Conservation (phyloP, 2,329 filamentous ascomycete species). For the Colletotrichum sp. region DNA sequence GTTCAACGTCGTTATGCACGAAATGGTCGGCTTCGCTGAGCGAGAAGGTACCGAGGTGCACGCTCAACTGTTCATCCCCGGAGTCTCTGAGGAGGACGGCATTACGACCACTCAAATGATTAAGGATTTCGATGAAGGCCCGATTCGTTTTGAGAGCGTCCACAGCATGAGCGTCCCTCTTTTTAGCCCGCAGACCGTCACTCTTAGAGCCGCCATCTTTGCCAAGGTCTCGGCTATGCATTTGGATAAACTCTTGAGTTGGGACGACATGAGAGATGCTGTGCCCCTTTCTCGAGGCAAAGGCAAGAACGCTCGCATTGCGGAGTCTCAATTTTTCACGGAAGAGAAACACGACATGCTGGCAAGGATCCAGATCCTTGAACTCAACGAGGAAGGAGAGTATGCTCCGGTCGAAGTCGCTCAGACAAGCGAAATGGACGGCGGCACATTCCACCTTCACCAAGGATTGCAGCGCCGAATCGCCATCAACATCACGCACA, state of each 20-base stretch:
- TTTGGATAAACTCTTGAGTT: conserved; percentile 94
- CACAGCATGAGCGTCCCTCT: conserved; percentile 96
- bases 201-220: conserved; percentile 87
- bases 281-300: conserved; percentile 63
- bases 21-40: conserved; percentile 92
- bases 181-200: conserved; percentile 74
- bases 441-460: conserved; percentile 92
- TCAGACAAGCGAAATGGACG: conserved; percentile 81
- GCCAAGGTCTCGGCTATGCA: conserved; percentile 92
- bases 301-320: conserved; percentile 67
- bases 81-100: conserved; percentile 86
- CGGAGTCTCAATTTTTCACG: conserved; percentile 90
- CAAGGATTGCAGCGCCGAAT: conserved; percentile 92
- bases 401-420: conserved; percentile 94
- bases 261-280: conserved; percentile 96
- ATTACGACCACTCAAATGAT: conserved; percentile 97
- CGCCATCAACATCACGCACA: conserved; percentile 87
- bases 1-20: conserved; percentile 98
- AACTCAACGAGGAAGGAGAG: conserved; percentile 88
- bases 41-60: conserved; percentile 95
- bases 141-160: conserved; percentile 94
- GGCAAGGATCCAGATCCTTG: conserved; percentile 84
- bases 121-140: conserved; percentile 88
- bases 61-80: conserved; percentile 94
- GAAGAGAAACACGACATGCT: conserved; percentile 96